Conservation (phyloP, 192 early-diverging fungal genomes). For the Coemansia umbellata region DNA sequence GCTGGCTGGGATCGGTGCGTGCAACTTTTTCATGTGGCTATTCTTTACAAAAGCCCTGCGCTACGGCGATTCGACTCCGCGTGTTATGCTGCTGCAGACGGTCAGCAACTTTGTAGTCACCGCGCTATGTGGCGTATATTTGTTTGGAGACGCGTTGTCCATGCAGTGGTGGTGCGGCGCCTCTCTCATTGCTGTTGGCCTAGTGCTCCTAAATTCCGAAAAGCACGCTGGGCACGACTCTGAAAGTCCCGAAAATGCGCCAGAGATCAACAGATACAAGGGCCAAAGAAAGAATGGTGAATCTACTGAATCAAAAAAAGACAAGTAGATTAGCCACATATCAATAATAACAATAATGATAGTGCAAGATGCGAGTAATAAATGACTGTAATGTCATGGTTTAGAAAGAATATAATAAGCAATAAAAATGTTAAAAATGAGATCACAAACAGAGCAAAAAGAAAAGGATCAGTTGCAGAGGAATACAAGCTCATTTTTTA, state of each 20-base stretch:
- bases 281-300: too few relatives aligned
- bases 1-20: constrained; percentile 59
- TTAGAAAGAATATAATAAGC: too few relatives aligned
- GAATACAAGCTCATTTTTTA: too few relatives aligned
- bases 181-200: constrained; percentile 57
- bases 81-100: constrained; percentile 76
- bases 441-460: too few relatives aligned
- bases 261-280: not conserved
- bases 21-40: constrained; percentile 86
- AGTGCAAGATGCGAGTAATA: too few relatives aligned
- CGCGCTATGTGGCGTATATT: constrained; percentile 62
- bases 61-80: constrained; percentile 65
- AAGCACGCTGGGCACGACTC: constrained; percentile 5
- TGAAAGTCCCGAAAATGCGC: constrained; percentile 6
- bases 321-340: too few relatives aligned
- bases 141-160: constrained; percentile 72
- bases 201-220: constrained; percentile 30
- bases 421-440: too few relatives aligned
- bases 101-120: constrained; percentile 73
- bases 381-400: too few relatives aligned
- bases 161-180: constrained; percentile 86
- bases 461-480: too few relatives aligned
- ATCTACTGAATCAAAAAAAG: too few relatives aligned
- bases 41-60: constrained; percentile 81
- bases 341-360: too few relatives aligned